phyloP scores from a whole-genome alignment of 2,329 filamentous ascomycete species.

The Helminthosporium solani region DNA sequence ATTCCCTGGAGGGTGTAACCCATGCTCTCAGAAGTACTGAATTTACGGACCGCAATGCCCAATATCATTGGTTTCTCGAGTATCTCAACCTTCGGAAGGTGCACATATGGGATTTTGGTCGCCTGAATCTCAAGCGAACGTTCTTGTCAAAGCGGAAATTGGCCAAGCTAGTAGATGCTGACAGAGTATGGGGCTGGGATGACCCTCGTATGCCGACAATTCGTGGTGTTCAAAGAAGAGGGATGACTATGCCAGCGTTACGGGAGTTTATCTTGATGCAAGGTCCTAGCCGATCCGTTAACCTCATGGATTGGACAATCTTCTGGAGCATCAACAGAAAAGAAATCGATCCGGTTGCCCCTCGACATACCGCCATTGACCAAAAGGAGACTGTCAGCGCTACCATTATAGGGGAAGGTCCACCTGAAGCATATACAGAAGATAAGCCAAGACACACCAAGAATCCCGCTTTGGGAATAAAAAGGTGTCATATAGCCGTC shows the following conservation, averaged over 20 bases:
- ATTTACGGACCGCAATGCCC: constrained; percentile 82
- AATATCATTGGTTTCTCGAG: constrained; percentile 83
- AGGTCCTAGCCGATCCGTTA: constrained; percentile 79
- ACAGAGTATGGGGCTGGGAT: constrained; percentile 80
- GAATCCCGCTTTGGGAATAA: constrained; percentile 82
- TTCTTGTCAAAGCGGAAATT: constrained; percentile 85
- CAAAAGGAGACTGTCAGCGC: constrained; percentile 71
- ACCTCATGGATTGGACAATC: constrained; percentile 78
- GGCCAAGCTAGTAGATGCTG: constrained; percentile 75
- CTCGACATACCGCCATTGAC: constrained; percentile 58
- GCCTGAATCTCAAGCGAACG: constrained; percentile 81
- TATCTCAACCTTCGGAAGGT: constrained; percentile 72
- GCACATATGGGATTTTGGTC: constrained; percentile 81
- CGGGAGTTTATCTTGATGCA: constrained; percentile 84
- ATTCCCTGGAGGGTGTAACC: constrained; percentile 78
- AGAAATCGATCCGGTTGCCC: constrained; percentile 52
- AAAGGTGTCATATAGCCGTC: constrained; percentile 75
- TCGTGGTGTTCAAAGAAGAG: constrained; percentile 73
- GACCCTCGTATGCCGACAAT: constrained; percentile 85
- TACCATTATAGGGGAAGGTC: constrained; percentile 63
- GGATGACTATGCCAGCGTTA: constrained; percentile 76
- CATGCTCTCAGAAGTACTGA: constrained; percentile 82
- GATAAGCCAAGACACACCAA: constrained; percentile 87
- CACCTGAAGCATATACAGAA: constrained; percentile 58
- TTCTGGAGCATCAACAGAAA: constrained; percentile 58